phyloP scores from a whole-genome alignment of 495 filamentous ascomycete species.

The Trichodelitschia bisporula region DNA sequence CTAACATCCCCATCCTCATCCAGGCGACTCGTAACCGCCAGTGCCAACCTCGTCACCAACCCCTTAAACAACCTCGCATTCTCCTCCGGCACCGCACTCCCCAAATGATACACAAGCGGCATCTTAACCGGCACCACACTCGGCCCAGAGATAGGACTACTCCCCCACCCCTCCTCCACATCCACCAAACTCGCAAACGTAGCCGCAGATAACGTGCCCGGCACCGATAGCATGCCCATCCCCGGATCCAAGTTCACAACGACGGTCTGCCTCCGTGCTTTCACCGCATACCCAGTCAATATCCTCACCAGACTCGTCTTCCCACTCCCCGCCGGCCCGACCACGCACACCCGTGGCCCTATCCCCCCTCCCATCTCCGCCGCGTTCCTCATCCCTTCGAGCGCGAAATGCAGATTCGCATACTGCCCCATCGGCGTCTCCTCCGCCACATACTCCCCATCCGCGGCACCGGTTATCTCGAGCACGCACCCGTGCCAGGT shows the following conservation, averaged over 20 bases:
- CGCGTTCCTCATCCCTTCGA: constrained; percentile 36
- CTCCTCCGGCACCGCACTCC: constrained; percentile 47
- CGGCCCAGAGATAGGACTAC: constrained; percentile 71
- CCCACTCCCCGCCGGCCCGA: constrained; percentile 58
- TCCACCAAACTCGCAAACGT: constrained; percentile 46
- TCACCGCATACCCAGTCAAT: constrained; percentile 58
- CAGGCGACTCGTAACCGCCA: constrained; percentile 54
- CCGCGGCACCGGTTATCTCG: constrained; percentile 41
- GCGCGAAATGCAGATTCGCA: constrained; percentile 66
- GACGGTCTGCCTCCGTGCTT: constrained; percentile 49
- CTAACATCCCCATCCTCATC: constrained; percentile 50
- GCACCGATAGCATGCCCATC: constrained; percentile 66
- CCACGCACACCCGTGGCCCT: constrained; percentile 62
- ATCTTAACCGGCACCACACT: constrained; percentile 71
- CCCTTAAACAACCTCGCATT: constrained; percentile 41
- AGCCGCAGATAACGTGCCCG: constrained; percentile 63
- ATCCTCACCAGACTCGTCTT: constrained; percentile 71
- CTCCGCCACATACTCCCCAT: constrained; percentile 53
- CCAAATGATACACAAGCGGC: constrained; percentile 81
- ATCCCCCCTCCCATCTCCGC: constrained; percentile 13
- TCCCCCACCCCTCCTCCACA: constrained; percentile 77
- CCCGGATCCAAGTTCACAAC: constrained; percentile 70
- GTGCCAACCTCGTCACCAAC: constrained; percentile 49
- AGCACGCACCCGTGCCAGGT: constrained; percentile 77
- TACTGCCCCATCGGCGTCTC: constrained; percentile 68